Conservation (phyloP, 257 asterid species). For the Solanum piurae region DNA sequence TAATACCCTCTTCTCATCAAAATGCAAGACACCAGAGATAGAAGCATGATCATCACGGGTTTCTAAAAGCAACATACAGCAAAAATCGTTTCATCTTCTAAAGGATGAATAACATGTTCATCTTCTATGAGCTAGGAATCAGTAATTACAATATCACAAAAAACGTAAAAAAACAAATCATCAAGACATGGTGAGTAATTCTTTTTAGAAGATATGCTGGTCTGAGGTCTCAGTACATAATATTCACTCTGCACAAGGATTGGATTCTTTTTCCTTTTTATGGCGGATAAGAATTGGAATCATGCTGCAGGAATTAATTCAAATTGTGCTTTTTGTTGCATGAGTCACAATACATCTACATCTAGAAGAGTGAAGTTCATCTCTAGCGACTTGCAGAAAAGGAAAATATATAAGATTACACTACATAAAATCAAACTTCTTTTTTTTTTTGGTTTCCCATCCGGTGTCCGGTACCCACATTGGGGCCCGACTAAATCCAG, state of each 20-base stretch:
- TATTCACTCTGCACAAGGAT: background rate
- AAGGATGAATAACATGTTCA: constrained; percentile 36
- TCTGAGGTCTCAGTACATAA: background rate
- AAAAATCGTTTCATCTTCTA: constrained; percentile 58
- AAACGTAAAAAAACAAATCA: background rate
- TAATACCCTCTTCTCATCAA: constrained; percentile 40
- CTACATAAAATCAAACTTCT: background rate
- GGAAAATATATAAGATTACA: background rate
- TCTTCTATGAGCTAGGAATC: constrained; percentile 27
- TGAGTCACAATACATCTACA: background rate
- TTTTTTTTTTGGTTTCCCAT: background rate
- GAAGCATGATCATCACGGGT: constrained; percentile 51
- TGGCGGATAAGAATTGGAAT: background rate
- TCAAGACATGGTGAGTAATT: background rate
- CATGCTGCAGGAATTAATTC: background rate
- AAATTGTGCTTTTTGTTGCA: background rate
- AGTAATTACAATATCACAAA: background rate
- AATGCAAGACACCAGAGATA: constrained; percentile 51
- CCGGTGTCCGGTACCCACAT: background rate
- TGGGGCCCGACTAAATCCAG: background rate
- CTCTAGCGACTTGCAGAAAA: background rate
- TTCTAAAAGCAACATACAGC: constrained; percentile 54
- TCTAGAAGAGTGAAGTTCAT: background rate
- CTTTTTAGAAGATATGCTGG: background rate
- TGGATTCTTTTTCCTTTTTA: background rate